Conservation (phyloP, 2,329 filamentous ascomycete species). For the Thermoascus crustaceus region DNA sequence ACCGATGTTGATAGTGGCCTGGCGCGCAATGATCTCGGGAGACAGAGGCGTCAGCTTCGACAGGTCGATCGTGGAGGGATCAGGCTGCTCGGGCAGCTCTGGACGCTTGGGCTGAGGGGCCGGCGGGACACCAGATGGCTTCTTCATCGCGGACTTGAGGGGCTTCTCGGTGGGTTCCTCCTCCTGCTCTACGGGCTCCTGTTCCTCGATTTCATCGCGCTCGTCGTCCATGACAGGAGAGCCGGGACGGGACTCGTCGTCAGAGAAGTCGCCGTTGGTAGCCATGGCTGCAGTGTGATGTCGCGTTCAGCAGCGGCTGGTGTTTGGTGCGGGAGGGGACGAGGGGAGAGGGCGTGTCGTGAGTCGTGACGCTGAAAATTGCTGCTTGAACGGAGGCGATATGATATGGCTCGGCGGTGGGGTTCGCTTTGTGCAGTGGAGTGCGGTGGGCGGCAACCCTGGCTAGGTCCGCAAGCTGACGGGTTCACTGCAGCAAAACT, state of each 20-base stretch:
- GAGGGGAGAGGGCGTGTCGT: conserved; percentile 10
- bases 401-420: conserved; percentile 24
- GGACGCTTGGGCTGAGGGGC: conserved; percentile 53
- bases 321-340: conserved; percentile 5
- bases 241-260: conserved; percentile 47
- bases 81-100: conserved; percentile 78
- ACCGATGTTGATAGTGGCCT: conserved; percentile 98
- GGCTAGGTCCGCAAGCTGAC: too few species aligned
- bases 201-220: conserved; percentile 66
- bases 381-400: conserved; percentile 25
- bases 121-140: conserved; percentile 44
- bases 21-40: conserved; percentile 92
- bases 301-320: conserved; percentile 9
- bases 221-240: conserved; percentile 47
- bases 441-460: conserved; percentile 24
- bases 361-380: conserved; percentile 26
- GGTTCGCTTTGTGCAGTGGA: conserved; percentile 32
- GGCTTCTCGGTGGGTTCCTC: conserved; percentile 57
- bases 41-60: conserved; percentile 73
- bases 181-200: conserved; percentile 57
- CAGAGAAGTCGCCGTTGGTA: conserved; percentile 48
- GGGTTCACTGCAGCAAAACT: too few species aligned
- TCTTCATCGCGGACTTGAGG: conserved; percentile 81
- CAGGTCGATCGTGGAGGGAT: conserved; percentile 82
- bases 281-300: conserved; percentile 41